Base-by-base conservation (phyloP, 2,329 filamentous ascomycete genomes). In the Dendryphion nanum region DNA sequence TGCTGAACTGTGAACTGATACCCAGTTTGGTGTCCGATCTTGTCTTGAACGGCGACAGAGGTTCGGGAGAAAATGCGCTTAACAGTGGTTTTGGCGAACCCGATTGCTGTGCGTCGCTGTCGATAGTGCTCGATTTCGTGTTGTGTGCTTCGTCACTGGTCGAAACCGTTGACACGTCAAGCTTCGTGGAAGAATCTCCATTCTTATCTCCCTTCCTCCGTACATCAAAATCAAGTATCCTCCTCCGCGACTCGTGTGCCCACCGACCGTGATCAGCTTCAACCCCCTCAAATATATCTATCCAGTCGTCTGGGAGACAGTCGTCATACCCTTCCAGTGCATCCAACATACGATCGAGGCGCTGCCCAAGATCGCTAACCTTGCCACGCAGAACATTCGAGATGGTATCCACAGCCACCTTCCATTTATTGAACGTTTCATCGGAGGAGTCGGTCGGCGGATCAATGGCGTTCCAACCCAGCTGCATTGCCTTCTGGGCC, bases 311-410 rank as follows among this genome's bases (percentile, higher is more conserved):
- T 0, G 93, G 93, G 7, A 98, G 71, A 0, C 85, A 88, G 55
- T 98, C 93, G 30, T 85, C 76, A 38, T 82, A 76, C 2, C 89
- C 90, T 64, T 97, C 93, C 2, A 97, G 74, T 20, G 80, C 77
- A 64, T 98, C 90, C 12, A 98, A 76, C 78, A 96, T 89, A 35
- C 76, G 79, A 62, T 98, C 93, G 44, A 97, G 74, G 26, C 82
- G 77, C 33, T 77, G 77, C 0, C 88, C 91, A 0, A 89, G 76
- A 23, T 75, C 75, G 12, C 78, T 73, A 21, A 96, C 81, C 49
- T 85, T 86, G 20, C 77, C 70, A 40, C 85, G 81, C 20, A 97
- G 70, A 6, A 81, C 73, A 2, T 64, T 60, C 44, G 79, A 81
- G 59, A 85, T 82, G 13, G 63, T 66, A 31, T 68, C 64, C n/a